Evolutionary conservation across 495 filamentous ascomycete genomes (phyloP), one percentile per base, ranked within the genome.

Genomic region (Talaromyces trachyspermus): DNA sequence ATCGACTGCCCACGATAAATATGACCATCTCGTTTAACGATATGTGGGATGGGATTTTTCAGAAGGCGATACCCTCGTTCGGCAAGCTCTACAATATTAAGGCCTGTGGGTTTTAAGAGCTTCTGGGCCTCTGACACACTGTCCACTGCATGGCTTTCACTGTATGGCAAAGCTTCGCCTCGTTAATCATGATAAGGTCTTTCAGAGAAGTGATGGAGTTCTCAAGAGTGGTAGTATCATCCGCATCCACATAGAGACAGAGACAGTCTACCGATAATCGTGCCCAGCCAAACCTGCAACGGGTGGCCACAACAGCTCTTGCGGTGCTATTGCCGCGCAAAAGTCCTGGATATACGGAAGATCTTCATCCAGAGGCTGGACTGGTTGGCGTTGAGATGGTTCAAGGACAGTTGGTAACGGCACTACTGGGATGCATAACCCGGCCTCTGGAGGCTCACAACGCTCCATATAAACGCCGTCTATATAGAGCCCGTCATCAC

Each of bases 1-100:
- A 49, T 49, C 2, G 47, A 49, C 39, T 49, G 37, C 8, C 47
- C 47, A 27, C 43, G 47, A 11, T 25, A 10, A 33, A 49, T 18
- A 27, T 7, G 23, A 6, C 47, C 37, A 20, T 18, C 9, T 10
- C 17, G 23, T 33, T 29, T 5, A 15, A 49, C 27, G 25, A 35
- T n/a, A 19, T 38, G 37, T 37, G 20, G 24, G 14, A 43, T 27
- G 23, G 24, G 25, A 22, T 43, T 49, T 35, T 30, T 33, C 26
- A 36, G 10, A 12, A 32, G 6, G 8, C 6, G 2, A 10, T 12
- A 49, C 26, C 14, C 8, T 29, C 47, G 47, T 42, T 29, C 17
- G 22, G 37, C 43, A 12, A 43, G 17, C 18, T 35, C 27, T 18
- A 33, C 11, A 29, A 11, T 12, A 19, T 9, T 29, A 4, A 41